Evolutionary conservation across 1,284 basidiomycete species (phyloP), one percentile per base, ranked within the genome.

Genomic region (Cryptococcus sp.): DNA sequence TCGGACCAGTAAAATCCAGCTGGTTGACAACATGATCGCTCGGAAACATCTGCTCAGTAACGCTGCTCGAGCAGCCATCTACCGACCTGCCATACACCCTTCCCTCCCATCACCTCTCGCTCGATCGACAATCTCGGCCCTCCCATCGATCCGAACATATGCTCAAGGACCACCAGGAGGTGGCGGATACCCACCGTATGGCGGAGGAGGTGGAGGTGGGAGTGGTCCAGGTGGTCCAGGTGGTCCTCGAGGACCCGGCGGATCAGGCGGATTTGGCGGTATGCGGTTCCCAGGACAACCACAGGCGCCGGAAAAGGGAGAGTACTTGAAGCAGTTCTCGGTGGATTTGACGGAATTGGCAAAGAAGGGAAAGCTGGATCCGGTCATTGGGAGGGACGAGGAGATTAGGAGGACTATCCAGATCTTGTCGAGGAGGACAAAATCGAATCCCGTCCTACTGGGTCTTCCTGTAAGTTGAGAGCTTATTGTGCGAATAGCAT

Each of bases 331-430:
- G 62, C 84, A 90, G 80, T 89, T 83, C 64, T 87, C 86, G 48
- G 76, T 86, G 6, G 91, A 94, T 65, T 72, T 94, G 26, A 94
- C 89, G 0, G 82, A 87, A 59, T 75, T 91, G 55, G 91, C 91
- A 2, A 80, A 76, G 56, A 76, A 85, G 43, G 90, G 90, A 31
- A 90, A 91, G 67, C 77, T 94, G 4, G 91, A 94, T 69, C 91
- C 91, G 1, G 84, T 84, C 7, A 93, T 94, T 66, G 90, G 90
- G 2, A 76, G 89, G 59, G 88, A 91, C 59, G 86, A 90, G 74
- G 93, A 95, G 74, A 94, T 95, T 54, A 80, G 86, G 21, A 76
- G 92, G 39, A 89, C 88, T 0, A 86, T 94, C 51, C 90, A 95
- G 71, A 93, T 72, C 12, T 59, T 68, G 2, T 87, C 86, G 18